phyloP scores from a whole-genome alignment of 805 yeast species.

The Zygotorulaspora sp. region DNA sequence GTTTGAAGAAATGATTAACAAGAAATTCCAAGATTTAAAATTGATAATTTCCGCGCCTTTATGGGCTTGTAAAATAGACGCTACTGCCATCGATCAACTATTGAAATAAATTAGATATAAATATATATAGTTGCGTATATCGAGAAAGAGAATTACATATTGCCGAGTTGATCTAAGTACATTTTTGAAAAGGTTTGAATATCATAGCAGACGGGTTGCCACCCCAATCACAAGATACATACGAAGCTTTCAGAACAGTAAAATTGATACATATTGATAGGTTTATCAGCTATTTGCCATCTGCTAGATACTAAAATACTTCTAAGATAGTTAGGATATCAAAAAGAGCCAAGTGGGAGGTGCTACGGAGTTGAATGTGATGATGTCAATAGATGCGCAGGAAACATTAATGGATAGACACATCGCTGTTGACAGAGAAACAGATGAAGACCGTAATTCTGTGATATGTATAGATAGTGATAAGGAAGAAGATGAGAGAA shows the following conservation, averaged over 20 bases:
- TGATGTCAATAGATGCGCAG: conserved; percentile 1
- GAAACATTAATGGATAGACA: background rate
- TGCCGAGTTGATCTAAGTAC: no score
- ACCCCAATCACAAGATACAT: no score
- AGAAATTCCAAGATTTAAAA: background rate
- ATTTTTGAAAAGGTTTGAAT: no score
- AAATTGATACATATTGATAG: no score
- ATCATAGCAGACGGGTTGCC: no score
- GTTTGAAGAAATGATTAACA: conserved; percentile 39
- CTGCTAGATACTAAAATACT: no score
- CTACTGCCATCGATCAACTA: conserved; percentile 8
- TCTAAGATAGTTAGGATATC: no score
- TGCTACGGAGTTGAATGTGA: background rate
- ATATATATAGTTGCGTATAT: conserved; percentile 2
- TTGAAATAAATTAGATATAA: conserved; percentile 1
- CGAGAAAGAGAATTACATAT: background rate
- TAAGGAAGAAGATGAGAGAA: conserved; percentile 26
- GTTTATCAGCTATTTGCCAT: no score
- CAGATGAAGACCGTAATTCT: conserved; percentile 5
- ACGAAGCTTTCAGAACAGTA: no score
- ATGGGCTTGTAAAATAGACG: conserved; percentile 18
- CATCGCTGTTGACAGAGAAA: conserved; percentile 1
- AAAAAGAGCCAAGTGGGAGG: no score
- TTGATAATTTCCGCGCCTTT: conserved; percentile 8
- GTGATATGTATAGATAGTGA: conserved; percentile 31